Conservation (phyloP, 2,329 filamentous ascomycete species). For the Fusarium illudens region DNA sequence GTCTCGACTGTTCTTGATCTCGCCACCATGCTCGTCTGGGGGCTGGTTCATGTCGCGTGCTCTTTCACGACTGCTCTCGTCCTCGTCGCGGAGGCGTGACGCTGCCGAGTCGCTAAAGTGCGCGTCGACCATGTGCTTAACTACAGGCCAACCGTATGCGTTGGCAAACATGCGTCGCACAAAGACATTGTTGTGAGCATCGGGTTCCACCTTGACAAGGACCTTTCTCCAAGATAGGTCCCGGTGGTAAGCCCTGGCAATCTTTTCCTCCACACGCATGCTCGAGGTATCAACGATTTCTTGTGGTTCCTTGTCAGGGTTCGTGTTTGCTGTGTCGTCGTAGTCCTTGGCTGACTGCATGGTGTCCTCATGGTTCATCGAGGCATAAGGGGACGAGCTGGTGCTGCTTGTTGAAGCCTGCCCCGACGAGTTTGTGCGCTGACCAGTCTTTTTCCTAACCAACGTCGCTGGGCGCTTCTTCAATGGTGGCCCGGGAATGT, state of each 20-base stretch:
- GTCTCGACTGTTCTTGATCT: constrained; percentile 58
- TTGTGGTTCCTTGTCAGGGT: constrained; percentile 52
- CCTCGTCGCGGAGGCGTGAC: constrained; percentile 71
- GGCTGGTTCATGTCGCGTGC: constrained; percentile 67
- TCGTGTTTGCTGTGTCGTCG: constrained; percentile 59
- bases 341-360: constrained; percentile 58
- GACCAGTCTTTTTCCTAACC: constrained; percentile 44
- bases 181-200: constrained; percentile 98
- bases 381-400: constrained; percentile 47
- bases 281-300: constrained; percentile 64
- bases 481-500: constrained; percentile 84
- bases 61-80: constrained; percentile 73
- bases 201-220: constrained; percentile 91
- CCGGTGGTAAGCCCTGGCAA: constrained; percentile 92
- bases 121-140: constrained; percentile 93
- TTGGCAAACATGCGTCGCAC: constrained; percentile 97
- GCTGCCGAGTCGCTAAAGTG: constrained; percentile 81
- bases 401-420: constrained; percentile 41
- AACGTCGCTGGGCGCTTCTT: constrained; percentile 60
- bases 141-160: constrained; percentile 95
- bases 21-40: constrained; percentile 70
- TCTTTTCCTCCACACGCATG: constrained; percentile 97
- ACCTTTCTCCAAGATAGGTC: constrained; percentile 97
- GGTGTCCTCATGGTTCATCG: constrained; percentile 54
- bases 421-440: constrained; percentile 35